These are phyloP conservation scores for Lumnitzera racemosa DNA, from an alignment of 345 rosid species.

Conservation along the genomic window DNA sequence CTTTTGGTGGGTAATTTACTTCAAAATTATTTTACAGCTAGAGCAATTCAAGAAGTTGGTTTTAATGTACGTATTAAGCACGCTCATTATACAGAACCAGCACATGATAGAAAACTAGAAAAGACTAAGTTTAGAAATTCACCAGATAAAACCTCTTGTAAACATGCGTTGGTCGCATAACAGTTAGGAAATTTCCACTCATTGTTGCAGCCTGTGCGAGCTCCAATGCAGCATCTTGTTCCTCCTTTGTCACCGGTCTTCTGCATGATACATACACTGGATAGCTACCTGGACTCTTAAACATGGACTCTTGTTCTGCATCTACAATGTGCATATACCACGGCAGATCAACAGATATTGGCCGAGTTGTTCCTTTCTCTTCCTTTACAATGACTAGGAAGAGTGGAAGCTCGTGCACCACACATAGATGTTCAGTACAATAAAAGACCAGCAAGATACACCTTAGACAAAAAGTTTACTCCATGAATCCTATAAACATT, in stretches of 20 bases:
- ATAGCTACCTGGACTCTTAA: slow-evolving; percentile 1
- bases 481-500: no score
- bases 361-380: no score
- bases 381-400: no score
- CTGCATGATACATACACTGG: slow-evolving; percentile 17
- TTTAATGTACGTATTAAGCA: no score
- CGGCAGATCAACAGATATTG: neutral
- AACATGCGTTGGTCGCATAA: slow-evolving; percentile 41
- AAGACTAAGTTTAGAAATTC: neutral
- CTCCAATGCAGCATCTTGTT: slow-evolving; percentile 18
- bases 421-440: no score
- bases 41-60: no score
- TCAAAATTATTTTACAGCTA: no score
- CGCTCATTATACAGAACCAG: neutral
- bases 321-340: neutral
- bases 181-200: slow-evolving; percentile 23
- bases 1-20: no score
- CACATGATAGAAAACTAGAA: no score
- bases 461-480: no score
- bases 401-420: no score
- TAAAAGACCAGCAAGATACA: no score
- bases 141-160: slow-evolving; percentile 34
- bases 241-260: slow-evolving; percentile 28
- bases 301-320: neutral
- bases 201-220: slow-evolving; percentile 23